Conservation (phyloP, 352 stramenopile genomes). For the Globisporangium spiculum region DNA sequence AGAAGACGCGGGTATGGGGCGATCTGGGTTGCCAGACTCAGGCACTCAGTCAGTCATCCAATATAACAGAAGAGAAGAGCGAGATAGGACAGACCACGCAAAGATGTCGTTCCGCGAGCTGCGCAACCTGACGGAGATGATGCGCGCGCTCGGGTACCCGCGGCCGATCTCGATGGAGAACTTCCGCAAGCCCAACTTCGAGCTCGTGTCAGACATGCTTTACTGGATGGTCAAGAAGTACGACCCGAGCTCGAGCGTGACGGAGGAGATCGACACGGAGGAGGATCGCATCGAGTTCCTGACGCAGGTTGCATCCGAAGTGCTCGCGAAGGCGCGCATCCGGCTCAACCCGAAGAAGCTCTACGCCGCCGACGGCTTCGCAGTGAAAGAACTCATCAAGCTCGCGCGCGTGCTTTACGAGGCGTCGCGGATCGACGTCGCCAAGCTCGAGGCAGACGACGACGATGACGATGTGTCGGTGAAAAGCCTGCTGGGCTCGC, state of each 20-base stretch:
- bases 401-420: conserved; percentile 92
- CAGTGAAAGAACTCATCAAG: conserved; percentile 94
- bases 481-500: conserved; percentile 68
- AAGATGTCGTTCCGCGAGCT: conserved; percentile 85
- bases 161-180: conserved; percentile 90
- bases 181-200: conserved; percentile 96
- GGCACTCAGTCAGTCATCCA: neutral
- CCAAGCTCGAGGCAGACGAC: conserved; percentile 54
- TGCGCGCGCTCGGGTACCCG: conserved; percentile 93
- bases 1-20: neutral
- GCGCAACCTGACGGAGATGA: conserved; percentile 94
- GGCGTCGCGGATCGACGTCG: conserved; percentile 71
- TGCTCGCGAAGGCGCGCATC: conserved; percentile 90
- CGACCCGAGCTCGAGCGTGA: conserved; percentile 80
- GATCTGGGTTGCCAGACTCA: neutral
- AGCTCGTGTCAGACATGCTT: conserved; percentile 93
- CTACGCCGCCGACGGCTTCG: conserved; percentile 94
- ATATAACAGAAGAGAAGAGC: conserved; percentile 1
- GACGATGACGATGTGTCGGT: conserved; percentile 72
- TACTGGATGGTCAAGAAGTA: conserved; percentile 97
- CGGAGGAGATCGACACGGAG: conserved; percentile 94
- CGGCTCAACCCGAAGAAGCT: conserved; percentile 94
- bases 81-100: neutral
- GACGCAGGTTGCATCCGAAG: conserved; percentile 72
- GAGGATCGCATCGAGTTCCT: conserved; percentile 95